Evolutionary conservation across 2,329 filamentous ascomycete genomes (phyloP).

Genomic region (Pyrenochaeta sp.): DNA sequence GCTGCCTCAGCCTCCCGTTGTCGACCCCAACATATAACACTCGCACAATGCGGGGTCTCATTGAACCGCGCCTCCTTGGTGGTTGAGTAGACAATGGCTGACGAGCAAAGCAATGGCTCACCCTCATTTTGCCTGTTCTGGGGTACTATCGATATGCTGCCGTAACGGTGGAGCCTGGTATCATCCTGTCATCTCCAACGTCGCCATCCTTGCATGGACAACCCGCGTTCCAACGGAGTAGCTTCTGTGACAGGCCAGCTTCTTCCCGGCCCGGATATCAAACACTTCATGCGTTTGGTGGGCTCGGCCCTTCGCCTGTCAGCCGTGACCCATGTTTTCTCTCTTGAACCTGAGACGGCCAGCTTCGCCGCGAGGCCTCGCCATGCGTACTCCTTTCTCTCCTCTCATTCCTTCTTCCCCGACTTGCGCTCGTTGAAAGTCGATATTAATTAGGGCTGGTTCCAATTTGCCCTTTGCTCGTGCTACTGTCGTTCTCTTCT

Average conservation of each 20-base stretch:
- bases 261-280: constrained; percentile 37
- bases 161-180: constrained; percentile 19
- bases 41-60: not conserved
- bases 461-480: constrained; percentile 23
- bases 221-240: constrained; percentile 17
- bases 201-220: constrained; percentile 29
- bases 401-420: constrained; percentile 26
- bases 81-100: not conserved
- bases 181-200: constrained; percentile 37
- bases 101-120: not conserved
- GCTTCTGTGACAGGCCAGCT: constrained; percentile 38
- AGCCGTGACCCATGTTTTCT: constrained; percentile 38
- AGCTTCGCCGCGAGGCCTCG: constrained; percentile 33
- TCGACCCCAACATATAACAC: constrained; percentile 1
- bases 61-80: not conserved
- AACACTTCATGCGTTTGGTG: constrained; percentile 50
- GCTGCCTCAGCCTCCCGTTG: constrained; percentile 24
- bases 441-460: constrained; percentile 32
- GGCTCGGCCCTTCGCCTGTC: constrained; percentile 30
- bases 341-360: constrained; percentile 45
- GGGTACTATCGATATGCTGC: constrained; percentile 11
- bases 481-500: constrained; percentile 26
- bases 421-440: constrained; percentile 18
- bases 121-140: constrained; percentile 6
- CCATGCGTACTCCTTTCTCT: constrained; percentile 26